Base-by-base conservation (phyloP, 768 basidiomycete genomes). In the Hysterangium stoloniferum region DNA sequence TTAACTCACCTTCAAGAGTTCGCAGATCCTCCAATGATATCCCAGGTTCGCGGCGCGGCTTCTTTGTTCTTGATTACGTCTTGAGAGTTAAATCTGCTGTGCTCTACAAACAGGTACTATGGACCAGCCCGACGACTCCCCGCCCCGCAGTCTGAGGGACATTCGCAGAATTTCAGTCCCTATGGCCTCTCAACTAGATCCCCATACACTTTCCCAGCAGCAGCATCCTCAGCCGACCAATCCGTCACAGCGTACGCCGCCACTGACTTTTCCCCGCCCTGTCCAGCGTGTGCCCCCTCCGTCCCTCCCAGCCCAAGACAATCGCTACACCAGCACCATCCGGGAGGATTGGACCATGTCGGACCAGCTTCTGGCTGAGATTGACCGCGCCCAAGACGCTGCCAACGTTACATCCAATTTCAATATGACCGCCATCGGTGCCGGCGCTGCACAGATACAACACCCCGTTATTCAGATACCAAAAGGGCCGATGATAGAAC, bases 291-390 rank as follows among this genome's bases (percentile, higher is more conserved):
- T 71, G 5, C 67, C 76, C 0, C 71, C 74, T 3, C 72, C 76
- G 9, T 75, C 72, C 25, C 82, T 84, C 60, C 72, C 83, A 17
- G 65, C 70, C 1, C 24, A 37, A 1, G 48, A 49, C 36, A 27
- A 22, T 4, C 49, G 49, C 6, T 22, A 0, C 76, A 78, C 50
- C 79, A 74, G 59, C 74, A 77, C 35, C 9, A 58, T 75, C 59
- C 78, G 79, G 32, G 79, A 78, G 35, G 71, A 71, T 34, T 84
- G 78, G 73, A 74, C 82, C 44, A 76, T 86, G 72, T 83, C 83
- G 0, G 77, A 78, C 31, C 80, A 85, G 55, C 70, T 85, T 25
- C 68, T 85, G 64, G 79, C 78, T 28, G 81, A 85, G 55, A 82
- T 85, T 54, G 84, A 86, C 59, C 75, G 78, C 36, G 80, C 79